A percentile compares a stretch with the other conserved stretches of the same genome.
Evolutionary conservation across 192 early-diverging fungal genomes (phyloP).

Genomic region (Linderina pennispora): DNA sequence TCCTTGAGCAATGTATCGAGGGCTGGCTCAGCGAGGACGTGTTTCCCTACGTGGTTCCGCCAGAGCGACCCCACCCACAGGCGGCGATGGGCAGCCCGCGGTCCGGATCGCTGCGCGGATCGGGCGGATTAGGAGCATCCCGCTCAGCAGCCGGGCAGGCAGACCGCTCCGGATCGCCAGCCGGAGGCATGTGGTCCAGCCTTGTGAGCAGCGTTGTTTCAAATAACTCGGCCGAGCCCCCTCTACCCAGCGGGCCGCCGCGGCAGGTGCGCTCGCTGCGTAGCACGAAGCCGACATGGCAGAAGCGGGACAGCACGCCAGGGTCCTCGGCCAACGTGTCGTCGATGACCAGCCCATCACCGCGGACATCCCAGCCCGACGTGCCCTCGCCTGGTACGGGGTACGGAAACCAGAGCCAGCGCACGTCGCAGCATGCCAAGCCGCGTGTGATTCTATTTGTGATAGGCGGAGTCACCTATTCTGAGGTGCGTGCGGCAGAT

Average conservation of each 20-base stretch:
- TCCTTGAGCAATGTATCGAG: conserved; percentile 32
- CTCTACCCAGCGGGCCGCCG: conserved; percentile 10
- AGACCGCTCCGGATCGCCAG: conserved; percentile 31
- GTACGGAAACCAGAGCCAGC: no score
- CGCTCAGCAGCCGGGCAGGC: conserved; percentile 3
- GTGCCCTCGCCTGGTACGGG: background rate
- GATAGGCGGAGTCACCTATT: conserved; percentile 42
- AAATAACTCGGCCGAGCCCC: conserved; percentile 19
- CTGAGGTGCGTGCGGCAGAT: conserved; percentile 43
- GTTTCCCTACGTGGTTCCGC: conserved; percentile 48
- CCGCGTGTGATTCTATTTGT: conserved; percentile 42
- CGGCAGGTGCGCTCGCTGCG: conserved; percentile 44
- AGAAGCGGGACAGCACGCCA: conserved; percentile 46
- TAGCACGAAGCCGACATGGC: conserved; percentile 41
- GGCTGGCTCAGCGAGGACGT: conserved; percentile 42
- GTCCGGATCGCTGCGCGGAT: conserved; percentile 13
- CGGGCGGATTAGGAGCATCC: no score
- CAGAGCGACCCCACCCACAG: conserved; percentile 29
- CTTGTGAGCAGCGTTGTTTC: conserved; percentile 34
- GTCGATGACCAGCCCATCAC: conserved; percentile 1
- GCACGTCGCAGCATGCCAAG: conserved; percentile 8
- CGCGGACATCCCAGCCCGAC: conserved; percentile 2
- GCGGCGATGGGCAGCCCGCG: conserved; percentile 6
- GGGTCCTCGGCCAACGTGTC: conserved; percentile 1
- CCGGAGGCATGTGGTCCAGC: conserved; percentile 42